These are phyloP conservation scores for Camelina neglecta DNA, from an alignment of 345 rosid genomes.

Conservation along the genomic window DNA sequence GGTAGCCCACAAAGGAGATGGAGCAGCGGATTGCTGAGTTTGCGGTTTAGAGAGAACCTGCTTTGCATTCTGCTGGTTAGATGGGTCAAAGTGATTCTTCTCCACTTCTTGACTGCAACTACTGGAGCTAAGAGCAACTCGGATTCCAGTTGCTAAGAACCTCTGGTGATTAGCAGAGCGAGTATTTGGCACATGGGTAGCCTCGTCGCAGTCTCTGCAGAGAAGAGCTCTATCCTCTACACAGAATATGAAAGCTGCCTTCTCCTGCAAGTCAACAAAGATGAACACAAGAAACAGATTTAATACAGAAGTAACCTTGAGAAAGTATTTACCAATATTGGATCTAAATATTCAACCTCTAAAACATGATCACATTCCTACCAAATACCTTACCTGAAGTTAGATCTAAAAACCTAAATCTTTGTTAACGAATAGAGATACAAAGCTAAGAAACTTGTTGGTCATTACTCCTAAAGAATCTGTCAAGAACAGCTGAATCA, in stretches of 20 bases:
- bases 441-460: neutral
- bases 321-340: neutral
- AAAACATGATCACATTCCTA: neutral
- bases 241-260: slow-evolving; percentile 93
- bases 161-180: slow-evolving; percentile 92
- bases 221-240: slow-evolving; percentile 96
- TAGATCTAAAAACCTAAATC: neutral
- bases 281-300: slow-evolving; percentile 26
- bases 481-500: slow-evolving; percentile 5
- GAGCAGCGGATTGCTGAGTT: slow-evolving; percentile 48
- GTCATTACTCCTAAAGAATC: neutral
- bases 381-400: neutral
- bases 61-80: slow-evolving; percentile 46
- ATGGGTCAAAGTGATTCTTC: slow-evolving; percentile 62
- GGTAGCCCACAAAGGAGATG: slow-evolving; percentile 63
- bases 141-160: slow-evolving; percentile 89
- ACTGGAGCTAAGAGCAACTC: slow-evolving; percentile 67
- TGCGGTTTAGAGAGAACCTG: slow-evolving; percentile 48
- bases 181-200: slow-evolving; percentile 77
- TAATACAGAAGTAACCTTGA: slow-evolving; percentile 7
- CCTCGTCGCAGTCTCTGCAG: slow-evolving; percentile 85
- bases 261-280: slow-evolving; percentile 67
- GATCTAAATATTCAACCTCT: neutral
- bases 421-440: neutral
- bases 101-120: slow-evolving; percentile 56